Evolutionary conservation across 2,329 filamentous ascomycete genomes (phyloP).

Genomic region (Sphaerulina vaccinii): DNA sequence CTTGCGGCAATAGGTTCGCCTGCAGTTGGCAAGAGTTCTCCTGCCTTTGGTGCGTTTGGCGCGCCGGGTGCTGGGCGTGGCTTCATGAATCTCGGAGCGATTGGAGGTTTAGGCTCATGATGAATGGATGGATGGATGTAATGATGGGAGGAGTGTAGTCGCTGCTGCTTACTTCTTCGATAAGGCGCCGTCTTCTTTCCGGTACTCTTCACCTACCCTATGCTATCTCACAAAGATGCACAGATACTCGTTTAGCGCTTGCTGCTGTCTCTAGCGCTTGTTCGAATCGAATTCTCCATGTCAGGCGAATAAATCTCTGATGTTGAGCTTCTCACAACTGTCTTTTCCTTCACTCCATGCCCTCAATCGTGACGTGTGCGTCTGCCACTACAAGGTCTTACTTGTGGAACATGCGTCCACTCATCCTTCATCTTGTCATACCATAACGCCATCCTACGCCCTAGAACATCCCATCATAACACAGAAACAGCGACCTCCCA

Average conservation of each 20-base stretch:
- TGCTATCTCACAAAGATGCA: not conserved
- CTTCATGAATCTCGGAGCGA: conserved; percentile 32
- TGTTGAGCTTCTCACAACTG: too few species aligned
- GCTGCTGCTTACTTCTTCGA: not conserved
- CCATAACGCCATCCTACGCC: too few species aligned
- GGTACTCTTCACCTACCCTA: not conserved
- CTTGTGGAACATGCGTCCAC: too few species aligned
- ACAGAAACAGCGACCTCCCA: too few species aligned
- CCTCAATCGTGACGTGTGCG: too few species aligned
- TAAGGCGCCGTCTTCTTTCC: not conserved
- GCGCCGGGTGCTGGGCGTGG: conserved; percentile 27
- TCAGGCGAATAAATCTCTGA: too few species aligned
- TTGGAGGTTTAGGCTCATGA: conserved; percentile 16
- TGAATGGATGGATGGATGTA: not conserved
- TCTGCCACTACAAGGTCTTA: too few species aligned
- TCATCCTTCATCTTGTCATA: too few species aligned
- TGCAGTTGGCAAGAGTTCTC: conserved; percentile 44
- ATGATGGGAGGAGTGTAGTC: not conserved
- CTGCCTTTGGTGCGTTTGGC: conserved; percentile 33
- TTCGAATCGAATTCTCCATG: too few species aligned
- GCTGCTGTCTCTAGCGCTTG: not conserved
- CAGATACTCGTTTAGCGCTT: not conserved
- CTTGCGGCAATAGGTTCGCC: conserved; percentile 52
- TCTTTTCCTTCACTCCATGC: too few species aligned
- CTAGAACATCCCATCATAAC: too few species aligned